Conservation (phyloP, 129 eudicot genomes). For the Tagetes erecta region DNA sequence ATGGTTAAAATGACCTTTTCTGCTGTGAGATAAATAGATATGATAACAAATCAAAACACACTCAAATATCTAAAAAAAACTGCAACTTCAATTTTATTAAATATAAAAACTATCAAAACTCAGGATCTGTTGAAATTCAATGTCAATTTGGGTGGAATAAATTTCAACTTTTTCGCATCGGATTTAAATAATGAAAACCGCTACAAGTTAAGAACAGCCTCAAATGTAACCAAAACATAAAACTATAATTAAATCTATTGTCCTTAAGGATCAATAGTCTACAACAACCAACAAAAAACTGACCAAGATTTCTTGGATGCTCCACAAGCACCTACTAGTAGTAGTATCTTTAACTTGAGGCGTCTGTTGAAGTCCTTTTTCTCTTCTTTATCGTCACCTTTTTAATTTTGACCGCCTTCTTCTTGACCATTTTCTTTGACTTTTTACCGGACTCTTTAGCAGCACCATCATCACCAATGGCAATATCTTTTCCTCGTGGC, state of each 20-base stretch:
- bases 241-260: neutral
- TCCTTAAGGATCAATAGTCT: neutral
- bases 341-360: neutral
- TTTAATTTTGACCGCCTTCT: slow-evolving; percentile 45
- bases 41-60: no score
- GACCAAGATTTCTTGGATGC: slow-evolving; percentile 12
- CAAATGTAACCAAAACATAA: neutral
- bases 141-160: no score
- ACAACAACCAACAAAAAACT: slow-evolving; percentile 7
- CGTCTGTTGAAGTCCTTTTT: slow-evolving; percentile 25
- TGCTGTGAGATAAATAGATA: no score
- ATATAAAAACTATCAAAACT: no score
- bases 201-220: neutral
- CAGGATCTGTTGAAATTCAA: no score
- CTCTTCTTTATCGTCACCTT: slow-evolving; percentile 43
- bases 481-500: slow-evolving; percentile 56
- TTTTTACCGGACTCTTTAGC: slow-evolving; percentile 60
- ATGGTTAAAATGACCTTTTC: no score
- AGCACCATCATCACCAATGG: slow-evolving; percentile 27
- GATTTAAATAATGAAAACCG: no score
- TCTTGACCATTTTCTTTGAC: slow-evolving; percentile 61
- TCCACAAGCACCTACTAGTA: neutral
- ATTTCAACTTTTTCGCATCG: no score
- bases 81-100: no score
- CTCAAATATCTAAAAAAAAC: no score